Base-by-base conservation (phyloP, 176 grass and related monocot genomes). In the Dendrocalamus sinicus region DNA sequence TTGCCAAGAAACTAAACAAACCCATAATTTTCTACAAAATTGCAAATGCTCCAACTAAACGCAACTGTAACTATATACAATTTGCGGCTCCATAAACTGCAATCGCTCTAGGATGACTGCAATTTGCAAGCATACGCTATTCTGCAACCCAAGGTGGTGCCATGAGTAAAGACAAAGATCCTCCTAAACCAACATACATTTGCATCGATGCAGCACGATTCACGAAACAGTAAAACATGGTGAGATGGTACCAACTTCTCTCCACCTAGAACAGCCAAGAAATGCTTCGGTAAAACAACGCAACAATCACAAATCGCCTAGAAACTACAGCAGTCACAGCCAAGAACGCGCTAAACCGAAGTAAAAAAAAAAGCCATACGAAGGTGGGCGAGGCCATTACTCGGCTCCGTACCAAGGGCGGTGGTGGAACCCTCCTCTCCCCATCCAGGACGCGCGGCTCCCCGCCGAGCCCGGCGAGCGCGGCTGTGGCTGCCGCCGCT, bases 401-500 rank as follows among this genome's bases (percentile, higher is more conserved):
- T 32, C 24, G 59, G 82, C 4, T 20, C 52, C 62, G 64, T 82
- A 82, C 88, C 83, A 82, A 82, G 88, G 54, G 72, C 44, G 44
- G 45, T 62, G 88, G 58, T 82, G 83, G 81, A 90, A 90, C 72
- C 83, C 83, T 81, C 87, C 81, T 17, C 77, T 81, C 17, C 71
- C 83, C 72, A 64, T 77, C 83, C 83, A 86, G 12, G 79, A n/a
- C 6, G 44, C 17, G 32, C 78, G 63, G 64, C 50, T 68, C 78
- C 78, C 63, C 35, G 54, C 78, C 54, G 73, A 50, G 16, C 7
- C 1, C 23, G 84, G 12, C 45, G 2, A 17, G 55, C 70, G 72
- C 70, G 70, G 70, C 28, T 55, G 50, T 6, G 23, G 45, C 26
- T 35, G 46, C 13, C 19, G 70, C 22, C 50, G 68, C 76, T 26